Base-by-base conservation (phyloP, 371 early-diverging fungal species). In the Smittium mucronatum region DNA sequence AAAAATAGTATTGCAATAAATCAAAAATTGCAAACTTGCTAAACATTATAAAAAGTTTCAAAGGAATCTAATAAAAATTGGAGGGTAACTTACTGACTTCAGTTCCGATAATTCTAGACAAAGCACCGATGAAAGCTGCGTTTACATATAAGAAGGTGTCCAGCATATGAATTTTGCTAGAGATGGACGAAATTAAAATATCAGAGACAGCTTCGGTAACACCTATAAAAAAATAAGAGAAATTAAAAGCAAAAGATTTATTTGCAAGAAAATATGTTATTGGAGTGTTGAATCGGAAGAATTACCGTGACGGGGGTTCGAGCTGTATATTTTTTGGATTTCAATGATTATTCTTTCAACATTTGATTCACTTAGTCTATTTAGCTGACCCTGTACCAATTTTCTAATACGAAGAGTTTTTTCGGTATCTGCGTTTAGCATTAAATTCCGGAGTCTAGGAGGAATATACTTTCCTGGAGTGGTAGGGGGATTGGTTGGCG, bases 121-220 rank as follows among this genome's bases (percentile, higher is more conserved):
- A 80, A 69, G 87, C 84, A 1, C 91, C 90, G 17, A 93, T 84
- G 34, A 95, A 83, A 0, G 91, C 86, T 5, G 94, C 93, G 77
- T 94, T 92, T 1, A 89, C 85, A 36, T 89, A 85, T 58, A 94
- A 86, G 78, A 94, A 94, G 0, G 92, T 91, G 75, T 93, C 95
- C 36, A 92, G 83, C 65, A 97, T 78, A 75, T 90, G 89, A 60
- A 88, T 81, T 68, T 88, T 88, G 73, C 89, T 89, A 28, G 87
- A 81, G 66, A 95, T 87, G 17, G 90, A 86, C 8, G 82, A 78
- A 61, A 94, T 71, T 29, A 95, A 82, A 59, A 91, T 73, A 26
- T 86, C 87, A 1, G 92, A 88, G 17, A 93, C 79, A 2, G 91
- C 91, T 32, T 90, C 85, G 25, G 91, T 93, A 32, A 94, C 92